phyloP scores from a whole-genome alignment of 306 rosid species.

The Vigna trinervia region DNA sequence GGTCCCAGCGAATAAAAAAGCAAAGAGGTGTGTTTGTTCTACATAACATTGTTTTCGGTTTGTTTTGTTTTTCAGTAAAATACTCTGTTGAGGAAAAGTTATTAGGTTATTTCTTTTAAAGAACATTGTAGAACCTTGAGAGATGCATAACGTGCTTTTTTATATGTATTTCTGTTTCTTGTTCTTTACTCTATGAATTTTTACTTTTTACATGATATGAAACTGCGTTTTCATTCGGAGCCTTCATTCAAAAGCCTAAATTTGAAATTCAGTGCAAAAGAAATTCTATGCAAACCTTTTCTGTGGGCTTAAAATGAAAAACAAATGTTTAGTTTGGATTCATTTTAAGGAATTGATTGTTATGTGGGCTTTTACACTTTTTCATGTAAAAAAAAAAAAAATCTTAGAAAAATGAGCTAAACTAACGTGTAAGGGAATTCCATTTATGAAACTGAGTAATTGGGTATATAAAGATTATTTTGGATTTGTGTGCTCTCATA shows the following conservation, averaged over 20 bases:
- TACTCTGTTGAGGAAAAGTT: not conserved
- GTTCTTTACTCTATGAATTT: not conserved
- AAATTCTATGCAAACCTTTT: not conserved
- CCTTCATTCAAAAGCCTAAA: not conserved
- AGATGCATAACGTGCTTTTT: not conserved
- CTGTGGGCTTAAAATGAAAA: constrained; percentile 6
- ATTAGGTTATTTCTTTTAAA: not conserved
- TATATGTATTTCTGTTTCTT: not conserved
- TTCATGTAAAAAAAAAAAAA: not conserved
- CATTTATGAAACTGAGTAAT: not conserved
- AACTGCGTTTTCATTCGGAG: not conserved
- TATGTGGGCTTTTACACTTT: not conserved
- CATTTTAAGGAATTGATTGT: not conserved
- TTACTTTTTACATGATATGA: not conserved
- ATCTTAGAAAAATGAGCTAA: not conserved
- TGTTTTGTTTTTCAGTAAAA: not conserved
- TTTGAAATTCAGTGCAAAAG: not conserved
- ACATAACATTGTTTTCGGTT: not conserved
- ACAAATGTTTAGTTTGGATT: not conserved
- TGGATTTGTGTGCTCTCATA: constrained; percentile 30
- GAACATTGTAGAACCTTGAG: not conserved
- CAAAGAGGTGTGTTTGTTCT: constrained; percentile 2
- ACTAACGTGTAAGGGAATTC: not conserved
- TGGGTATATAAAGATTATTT: constrained; percentile 11
- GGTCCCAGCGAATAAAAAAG: not conserved